Evolutionary conservation across 1,139 yeast species (phyloP).

Genomic region (Nakaseomyces sp.): DNA sequence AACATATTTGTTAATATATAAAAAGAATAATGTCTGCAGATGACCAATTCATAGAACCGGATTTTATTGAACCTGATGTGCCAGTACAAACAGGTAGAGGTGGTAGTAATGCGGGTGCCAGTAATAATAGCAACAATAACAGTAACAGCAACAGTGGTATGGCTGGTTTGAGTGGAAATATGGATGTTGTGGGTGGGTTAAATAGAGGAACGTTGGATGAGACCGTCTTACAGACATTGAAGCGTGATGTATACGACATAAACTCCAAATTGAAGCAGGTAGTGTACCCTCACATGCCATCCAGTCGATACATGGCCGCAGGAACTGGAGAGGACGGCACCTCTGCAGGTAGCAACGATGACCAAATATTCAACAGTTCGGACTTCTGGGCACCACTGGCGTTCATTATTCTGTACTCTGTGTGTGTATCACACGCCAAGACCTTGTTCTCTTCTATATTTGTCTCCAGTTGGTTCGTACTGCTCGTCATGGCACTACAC

Average conservation of each 20-base stretch:
- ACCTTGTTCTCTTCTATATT: conserved; percentile 27
- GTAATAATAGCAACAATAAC: neutral
- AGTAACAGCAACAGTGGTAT: too few species aligned
- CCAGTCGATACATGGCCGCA: conserved; percentile 9
- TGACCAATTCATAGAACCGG: conserved; percentile 17
- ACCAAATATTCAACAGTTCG: conserved; percentile 15
- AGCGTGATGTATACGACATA: conserved; percentile 29
- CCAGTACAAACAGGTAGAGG: conserved; percentile 7
- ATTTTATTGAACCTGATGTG: conserved; percentile 20
- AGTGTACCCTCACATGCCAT: conserved; percentile 29
- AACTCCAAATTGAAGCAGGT: conserved; percentile 27
- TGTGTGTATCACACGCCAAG: conserved; percentile 25
- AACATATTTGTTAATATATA: neutral
- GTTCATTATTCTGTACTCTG: conserved; percentile 25
- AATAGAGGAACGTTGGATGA: conserved; percentile 31
- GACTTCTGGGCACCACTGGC: conserved; percentile 31
- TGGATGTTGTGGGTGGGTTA: conserved; percentile 5
- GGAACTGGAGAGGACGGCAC: conserved; percentile 6
- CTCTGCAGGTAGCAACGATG: conserved; percentile 6
- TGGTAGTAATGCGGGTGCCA: neutral
- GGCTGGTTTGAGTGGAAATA: conserved; percentile 5
- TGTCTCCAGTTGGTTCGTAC: conserved; percentile 25
- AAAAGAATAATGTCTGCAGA: conserved; percentile 1
- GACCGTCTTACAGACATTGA: conserved; percentile 22
- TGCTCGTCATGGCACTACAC: conserved; percentile 27